These are phyloP conservation scores for Bruguiera sexangula DNA, from an alignment of 345 rosid species.

Conservation along the genomic window DNA sequence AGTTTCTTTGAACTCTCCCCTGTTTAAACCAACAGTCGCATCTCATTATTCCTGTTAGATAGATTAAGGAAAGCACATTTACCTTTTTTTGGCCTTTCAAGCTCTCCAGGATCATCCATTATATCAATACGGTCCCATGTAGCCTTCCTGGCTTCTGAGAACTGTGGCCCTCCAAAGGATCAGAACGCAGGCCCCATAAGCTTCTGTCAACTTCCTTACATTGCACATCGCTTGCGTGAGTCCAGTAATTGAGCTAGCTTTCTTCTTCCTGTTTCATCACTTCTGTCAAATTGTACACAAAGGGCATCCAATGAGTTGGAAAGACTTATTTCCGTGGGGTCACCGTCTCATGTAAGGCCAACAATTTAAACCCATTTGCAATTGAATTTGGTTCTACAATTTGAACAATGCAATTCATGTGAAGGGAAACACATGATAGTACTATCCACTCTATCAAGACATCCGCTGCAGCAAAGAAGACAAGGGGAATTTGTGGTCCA, in stretches of 20 bases:
- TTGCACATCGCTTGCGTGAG: conserved; percentile 54
- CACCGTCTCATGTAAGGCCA: conserved; percentile 35
- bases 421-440: background rate
- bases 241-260: conserved; percentile 22
- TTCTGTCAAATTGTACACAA: conserved; percentile 17
- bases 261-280: conserved; percentile 8
- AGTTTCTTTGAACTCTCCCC: too few relatives aligned
- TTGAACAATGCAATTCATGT: background rate
- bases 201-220: conserved; percentile 18
- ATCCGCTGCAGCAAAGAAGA: background rate
- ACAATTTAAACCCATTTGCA: conserved; percentile 12
- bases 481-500: background rate
- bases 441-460: background rate
- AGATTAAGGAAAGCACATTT: background rate
- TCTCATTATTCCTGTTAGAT: background rate
- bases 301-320: conserved; percentile 43
- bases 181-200: conserved; percentile 18
- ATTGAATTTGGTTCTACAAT: background rate
- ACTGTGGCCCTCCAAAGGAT: conserved; percentile 7
- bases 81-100: background rate
- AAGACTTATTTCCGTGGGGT: conserved; percentile 2
- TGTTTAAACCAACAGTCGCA: background rate
- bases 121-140: conserved; percentile 12
- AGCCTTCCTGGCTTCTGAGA: background rate
- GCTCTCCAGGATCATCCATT: background rate